phyloP scores from a whole-genome alignment of 2,329 filamentous ascomycete genomes.

The Xylariales sp. region DNA sequence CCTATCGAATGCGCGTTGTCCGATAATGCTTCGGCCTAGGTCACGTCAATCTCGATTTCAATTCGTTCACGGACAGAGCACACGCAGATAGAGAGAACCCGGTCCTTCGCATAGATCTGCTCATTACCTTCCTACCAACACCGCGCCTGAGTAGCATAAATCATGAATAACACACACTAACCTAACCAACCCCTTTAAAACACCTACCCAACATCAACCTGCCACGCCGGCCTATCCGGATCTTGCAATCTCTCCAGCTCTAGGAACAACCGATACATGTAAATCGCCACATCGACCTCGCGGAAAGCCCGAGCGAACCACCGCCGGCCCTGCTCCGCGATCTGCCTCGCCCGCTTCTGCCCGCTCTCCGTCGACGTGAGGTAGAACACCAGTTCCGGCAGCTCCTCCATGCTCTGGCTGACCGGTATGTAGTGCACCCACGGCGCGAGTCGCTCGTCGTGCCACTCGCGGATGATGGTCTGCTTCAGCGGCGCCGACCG shows the following conservation, averaged over 20 bases:
- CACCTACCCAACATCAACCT: neutral
- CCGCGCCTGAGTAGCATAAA: neutral
- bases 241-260: constrained; percentile 63
- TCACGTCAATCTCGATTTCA: too few species aligned
- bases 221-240: constrained; percentile 39
- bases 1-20: too few species aligned
- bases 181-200: neutral
- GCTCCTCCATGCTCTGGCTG: constrained; percentile 60
- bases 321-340: constrained; percentile 64
- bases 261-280: constrained; percentile 70
- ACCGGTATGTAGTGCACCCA: constrained; percentile 70
- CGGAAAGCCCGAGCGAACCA: constrained; percentile 67
- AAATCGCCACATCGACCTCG: constrained; percentile 69
- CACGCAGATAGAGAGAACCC: too few species aligned
- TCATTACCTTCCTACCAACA: neutral
- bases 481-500: constrained; percentile 62
- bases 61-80: too few species aligned
- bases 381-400: constrained; percentile 63
- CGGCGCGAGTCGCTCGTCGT: constrained; percentile 65
- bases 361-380: constrained; percentile 60
- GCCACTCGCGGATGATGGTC: constrained; percentile 67
- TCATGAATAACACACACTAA: constrained; percentile 1
- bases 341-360: constrained; percentile 57
- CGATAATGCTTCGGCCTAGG: too few species aligned
- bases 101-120: neutral